Percentiles rank a stretch among this genome's conserved stretches.
Conservation (phyloP, 2,329 filamentous ascomycete genomes). For the Botrytis squamosa region DNA sequence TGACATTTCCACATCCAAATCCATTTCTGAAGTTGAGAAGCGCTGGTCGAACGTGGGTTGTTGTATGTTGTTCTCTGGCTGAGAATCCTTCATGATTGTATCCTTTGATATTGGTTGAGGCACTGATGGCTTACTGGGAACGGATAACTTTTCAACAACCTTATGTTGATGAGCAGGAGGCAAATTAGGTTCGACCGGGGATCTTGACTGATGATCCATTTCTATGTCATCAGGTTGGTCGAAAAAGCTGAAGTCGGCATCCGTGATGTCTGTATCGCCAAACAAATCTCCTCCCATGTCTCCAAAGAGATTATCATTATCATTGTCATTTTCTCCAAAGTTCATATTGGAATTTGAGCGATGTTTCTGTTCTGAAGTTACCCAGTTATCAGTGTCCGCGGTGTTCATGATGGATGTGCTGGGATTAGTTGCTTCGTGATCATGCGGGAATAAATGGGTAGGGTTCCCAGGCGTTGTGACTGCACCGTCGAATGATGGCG, state of each 20-base stretch:
- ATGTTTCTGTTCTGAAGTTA: constrained; percentile 31
- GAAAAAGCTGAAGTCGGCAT: constrained; percentile 83
- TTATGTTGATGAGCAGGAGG: constrained; percentile 9
- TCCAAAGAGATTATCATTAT: constrained; percentile 57
- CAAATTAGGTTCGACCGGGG: background rate
- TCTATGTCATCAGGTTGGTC: constrained; percentile 54
- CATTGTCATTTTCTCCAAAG: constrained; percentile 35
- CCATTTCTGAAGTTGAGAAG: background rate
- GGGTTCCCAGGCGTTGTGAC: constrained; percentile 55
- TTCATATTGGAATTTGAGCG: constrained; percentile 27
- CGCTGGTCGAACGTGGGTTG: background rate
- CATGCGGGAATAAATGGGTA: constrained; percentile 40
- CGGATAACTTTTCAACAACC: constrained; percentile 9
- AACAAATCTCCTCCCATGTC: constrained; percentile 70
- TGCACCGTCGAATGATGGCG: constrained; percentile 56
- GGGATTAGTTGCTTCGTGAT: constrained; percentile 38
- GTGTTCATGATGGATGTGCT: constrained; percentile 25
- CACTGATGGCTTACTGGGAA: constrained; percentile 2
- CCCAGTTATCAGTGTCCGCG: constrained; percentile 35
- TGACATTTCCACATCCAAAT: constrained; percentile 1
- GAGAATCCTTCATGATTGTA: constrained; percentile 9
- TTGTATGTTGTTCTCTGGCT: background rate
- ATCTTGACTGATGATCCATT: constrained; percentile 23
- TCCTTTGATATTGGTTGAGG: constrained; percentile 7
- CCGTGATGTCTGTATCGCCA: constrained; percentile 64